Evolutionary conservation across 2,329 filamentous ascomycete species (phyloP).

Genomic region (Ceratocystis cubensis): DNA sequence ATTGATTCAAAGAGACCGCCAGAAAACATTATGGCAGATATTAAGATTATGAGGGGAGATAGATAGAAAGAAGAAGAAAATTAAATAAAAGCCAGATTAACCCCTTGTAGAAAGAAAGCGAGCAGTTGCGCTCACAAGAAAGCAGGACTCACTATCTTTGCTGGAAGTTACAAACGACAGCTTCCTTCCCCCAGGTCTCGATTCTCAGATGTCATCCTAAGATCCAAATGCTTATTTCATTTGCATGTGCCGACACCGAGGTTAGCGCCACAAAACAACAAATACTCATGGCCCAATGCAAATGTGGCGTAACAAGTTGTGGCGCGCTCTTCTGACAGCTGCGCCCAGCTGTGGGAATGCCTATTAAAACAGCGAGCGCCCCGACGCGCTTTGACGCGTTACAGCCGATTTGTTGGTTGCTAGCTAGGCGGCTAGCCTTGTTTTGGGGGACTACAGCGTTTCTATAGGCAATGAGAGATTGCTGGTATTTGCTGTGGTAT

Average conservation of each 20-base stretch:
- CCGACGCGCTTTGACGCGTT: constrained; percentile 9
- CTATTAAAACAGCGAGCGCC: neutral
- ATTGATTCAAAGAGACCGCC: constrained; percentile 20
- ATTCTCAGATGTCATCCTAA: neutral
- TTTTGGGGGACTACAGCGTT: neutral
- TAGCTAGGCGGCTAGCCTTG: constrained; percentile 5
- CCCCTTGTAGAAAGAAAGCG: neutral
- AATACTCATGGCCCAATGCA: neutral
- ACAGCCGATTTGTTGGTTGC: no score
- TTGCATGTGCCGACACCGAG: constrained; percentile 20
- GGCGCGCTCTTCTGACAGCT: neutral
- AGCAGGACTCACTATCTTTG: neutral
- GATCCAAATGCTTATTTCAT: neutral
- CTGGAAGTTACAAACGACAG: neutral
- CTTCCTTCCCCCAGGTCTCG: neutral
- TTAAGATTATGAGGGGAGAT: neutral
- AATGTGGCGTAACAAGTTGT: neutral
- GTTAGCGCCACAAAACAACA: constrained; percentile 16
- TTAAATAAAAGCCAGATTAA: neutral
- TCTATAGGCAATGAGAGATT: no score
- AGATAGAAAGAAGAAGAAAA: neutral
- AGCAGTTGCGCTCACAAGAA: neutral
- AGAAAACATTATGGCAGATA: constrained; percentile 16
- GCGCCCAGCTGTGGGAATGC: neutral
- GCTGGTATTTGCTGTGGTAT: no score